Evolutionary conservation across 495 filamentous ascomycete species (phyloP).

Genomic region (Letharia lupina): DNA sequence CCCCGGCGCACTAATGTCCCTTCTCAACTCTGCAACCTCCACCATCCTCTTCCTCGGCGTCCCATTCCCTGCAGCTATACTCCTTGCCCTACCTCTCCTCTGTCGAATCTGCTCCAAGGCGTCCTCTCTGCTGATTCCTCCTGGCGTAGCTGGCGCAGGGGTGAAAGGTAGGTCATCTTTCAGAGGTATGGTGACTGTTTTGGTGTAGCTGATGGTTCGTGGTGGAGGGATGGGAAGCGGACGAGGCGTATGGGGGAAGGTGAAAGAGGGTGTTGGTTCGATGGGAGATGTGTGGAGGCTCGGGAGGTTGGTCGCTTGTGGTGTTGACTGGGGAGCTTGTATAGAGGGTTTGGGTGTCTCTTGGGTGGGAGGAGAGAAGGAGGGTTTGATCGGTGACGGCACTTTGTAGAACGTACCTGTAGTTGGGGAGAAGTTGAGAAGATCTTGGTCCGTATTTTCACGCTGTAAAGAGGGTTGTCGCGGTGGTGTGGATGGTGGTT

Average conservation of each 20-base stretch:
- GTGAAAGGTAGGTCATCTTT: conserved; percentile 16
- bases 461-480: conserved; percentile 28
- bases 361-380: conserved; percentile 10
- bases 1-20: conserved; percentile 26
- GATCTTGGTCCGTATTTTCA: conserved; percentile 27
- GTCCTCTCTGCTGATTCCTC: conserved; percentile 42
- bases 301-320: conserved; percentile 9
- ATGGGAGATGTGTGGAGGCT: conserved; percentile 17
- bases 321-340: conserved; percentile 27
- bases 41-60: conserved; percentile 24
- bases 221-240: conserved; percentile 18
- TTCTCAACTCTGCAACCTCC: conserved; percentile 15
- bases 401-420: conserved; percentile 43
- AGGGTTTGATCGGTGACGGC: conserved; percentile 31
- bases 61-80: conserved; percentile 32
- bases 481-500: conserved; percentile 28
- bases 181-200: conserved; percentile 28
- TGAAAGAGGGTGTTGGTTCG: conserved; percentile 13
- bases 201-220: conserved; percentile 19
- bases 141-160: conserved; percentile 28
- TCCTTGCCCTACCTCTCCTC: conserved; percentile 40
- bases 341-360: conserved; percentile 10
- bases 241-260: conserved; percentile 22
- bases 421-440: conserved; percentile 39
- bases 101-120: conserved; percentile 46